These are phyloP conservation scores for Xerocomus minutiporus DNA, from an alignment of 1,284 basidiomycete genomes.

Conservation along the genomic window DNA sequence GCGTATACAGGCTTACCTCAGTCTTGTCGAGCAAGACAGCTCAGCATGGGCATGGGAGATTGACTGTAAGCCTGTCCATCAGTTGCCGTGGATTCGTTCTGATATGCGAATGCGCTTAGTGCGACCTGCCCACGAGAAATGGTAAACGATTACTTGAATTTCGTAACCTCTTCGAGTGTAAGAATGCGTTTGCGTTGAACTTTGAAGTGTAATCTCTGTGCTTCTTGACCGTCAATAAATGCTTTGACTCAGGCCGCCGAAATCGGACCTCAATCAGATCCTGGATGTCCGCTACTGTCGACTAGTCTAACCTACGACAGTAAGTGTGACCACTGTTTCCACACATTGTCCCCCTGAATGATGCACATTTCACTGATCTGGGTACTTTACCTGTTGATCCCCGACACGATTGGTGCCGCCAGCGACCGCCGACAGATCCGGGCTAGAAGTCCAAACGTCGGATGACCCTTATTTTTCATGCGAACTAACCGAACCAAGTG, in stretches of 20 bases:
- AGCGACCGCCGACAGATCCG: not conserved
- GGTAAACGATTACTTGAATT: conserved; percentile 19
- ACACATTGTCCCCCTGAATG: not conserved
- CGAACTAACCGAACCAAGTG: not conserved
- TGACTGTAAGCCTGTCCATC: conserved; percentile 44
- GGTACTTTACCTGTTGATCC: not conserved
- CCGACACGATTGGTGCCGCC: not conserved
- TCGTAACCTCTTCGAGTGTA: not conserved
- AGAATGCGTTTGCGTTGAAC: not conserved
- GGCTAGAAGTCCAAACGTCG: not conserved
- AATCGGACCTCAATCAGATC: not conserved
- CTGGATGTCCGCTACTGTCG: not conserved
- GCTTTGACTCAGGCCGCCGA: not conserved
- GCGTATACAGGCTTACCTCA: conserved; percentile 44
- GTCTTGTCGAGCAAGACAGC: conserved; percentile 55
- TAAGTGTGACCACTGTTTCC: not conserved
- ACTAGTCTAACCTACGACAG: not conserved
- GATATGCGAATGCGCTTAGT: conserved; percentile 22
- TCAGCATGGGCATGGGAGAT: conserved; percentile 70
- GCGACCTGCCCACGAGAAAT: conserved; percentile 44
- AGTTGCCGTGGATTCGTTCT: not conserved
- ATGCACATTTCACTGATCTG: not conserved
- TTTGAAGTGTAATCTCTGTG: not conserved
- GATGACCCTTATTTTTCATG: not conserved
- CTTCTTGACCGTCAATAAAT: too few relatives aligned